A percentile compares a stretch with the other conserved stretches of the same genome.
Evolutionary conservation across 1,284 basidiomycete species (phyloP).

Genomic region (Cutaneotrichosporon curvatum): DNA sequence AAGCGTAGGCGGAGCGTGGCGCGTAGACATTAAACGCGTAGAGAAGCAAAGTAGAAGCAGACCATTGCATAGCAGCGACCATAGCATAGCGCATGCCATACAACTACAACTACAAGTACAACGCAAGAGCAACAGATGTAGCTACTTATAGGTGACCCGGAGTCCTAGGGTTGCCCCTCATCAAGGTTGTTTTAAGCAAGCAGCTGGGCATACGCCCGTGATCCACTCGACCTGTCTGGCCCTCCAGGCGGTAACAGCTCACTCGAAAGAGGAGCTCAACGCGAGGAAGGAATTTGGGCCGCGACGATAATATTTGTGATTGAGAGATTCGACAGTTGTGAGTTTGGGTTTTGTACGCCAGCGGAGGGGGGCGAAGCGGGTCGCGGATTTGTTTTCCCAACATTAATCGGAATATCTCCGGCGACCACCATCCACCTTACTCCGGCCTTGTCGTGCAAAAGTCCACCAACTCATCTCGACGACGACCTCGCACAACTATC

Average conservation of each 20-base stretch:
- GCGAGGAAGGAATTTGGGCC: conserved; percentile 26
- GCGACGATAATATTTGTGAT: conserved; percentile 18
- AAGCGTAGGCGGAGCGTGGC: not conserved
- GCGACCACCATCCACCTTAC: conserved; percentile 7
- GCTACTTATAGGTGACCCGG: conserved; percentile 41
- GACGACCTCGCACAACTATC: not conserved
- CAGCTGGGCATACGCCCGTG: conserved; percentile 12
- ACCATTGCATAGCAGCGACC: too few species aligned
- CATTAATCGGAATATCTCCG: conserved; percentile 6
- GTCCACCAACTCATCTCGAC: not conserved
- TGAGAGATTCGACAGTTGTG: conserved; percentile 11
- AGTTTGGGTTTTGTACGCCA: conserved; percentile 6
- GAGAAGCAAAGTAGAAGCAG: not conserved
- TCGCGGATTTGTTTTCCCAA: not conserved
- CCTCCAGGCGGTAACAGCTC: conserved; percentile 18
- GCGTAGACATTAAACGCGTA: not conserved
- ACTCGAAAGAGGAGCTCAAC: conserved; percentile 18
- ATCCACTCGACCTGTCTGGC: conserved; percentile 40
- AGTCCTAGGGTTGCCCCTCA: conserved; percentile 32
- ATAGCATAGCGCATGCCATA: too few species aligned
- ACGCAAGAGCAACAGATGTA: conserved; percentile 28
- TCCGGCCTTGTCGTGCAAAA: conserved; percentile 6
- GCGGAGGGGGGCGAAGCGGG: not conserved
- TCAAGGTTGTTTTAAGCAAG: conserved; percentile 38
- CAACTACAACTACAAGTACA: too few species aligned